These are phyloP conservation scores for Rhodocollybia butyracea DNA, from an alignment of 768 basidiomycete species.

Conservation along the genomic window DNA sequence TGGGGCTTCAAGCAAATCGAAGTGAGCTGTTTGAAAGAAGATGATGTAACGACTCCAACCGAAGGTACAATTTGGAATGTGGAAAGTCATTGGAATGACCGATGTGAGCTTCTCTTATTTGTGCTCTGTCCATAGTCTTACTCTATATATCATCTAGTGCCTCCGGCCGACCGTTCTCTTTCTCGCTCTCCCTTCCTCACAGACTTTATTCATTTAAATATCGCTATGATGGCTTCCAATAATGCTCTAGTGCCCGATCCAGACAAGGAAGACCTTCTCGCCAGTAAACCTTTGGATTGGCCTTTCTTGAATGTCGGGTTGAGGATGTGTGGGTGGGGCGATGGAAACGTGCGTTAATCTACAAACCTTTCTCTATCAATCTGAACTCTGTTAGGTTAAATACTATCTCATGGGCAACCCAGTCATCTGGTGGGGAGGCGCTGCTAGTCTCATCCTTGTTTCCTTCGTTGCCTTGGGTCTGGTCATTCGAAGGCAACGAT, in stretches of 20 bases:
- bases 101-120: conserved; percentile 54
- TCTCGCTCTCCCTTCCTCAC: conserved; percentile 91
- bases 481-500: conserved; percentile 81
- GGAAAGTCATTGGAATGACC: conserved; percentile 95
- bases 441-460: conserved; percentile 58
- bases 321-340: conserved; percentile 97
- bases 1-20: conserved; percentile 99
- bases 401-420: conserved; percentile 96
- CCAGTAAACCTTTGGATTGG: conserved; percentile 92
- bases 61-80: conserved; percentile 96
- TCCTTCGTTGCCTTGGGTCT: conserved; percentile 60
- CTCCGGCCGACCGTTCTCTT: conserved; percentile 74
- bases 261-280: conserved; percentile 97
- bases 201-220: conserved; percentile 98
- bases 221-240: conserved; percentile 99
- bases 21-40: conserved; percentile 89
- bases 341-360: conserved; percentile 22
- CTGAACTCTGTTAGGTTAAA: conserved; percentile 56
- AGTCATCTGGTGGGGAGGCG: conserved; percentile 85
- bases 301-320: conserved; percentile 86
- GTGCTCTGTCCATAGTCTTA: neutral
- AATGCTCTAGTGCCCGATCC: conserved; percentile 97
- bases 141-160: conserved; percentile 47
- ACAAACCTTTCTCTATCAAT: neutral
- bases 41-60: conserved; percentile 60